phyloP scores from a whole-genome alignment of 2,329 filamentous ascomycete species.

The Nemania sp. region DNA sequence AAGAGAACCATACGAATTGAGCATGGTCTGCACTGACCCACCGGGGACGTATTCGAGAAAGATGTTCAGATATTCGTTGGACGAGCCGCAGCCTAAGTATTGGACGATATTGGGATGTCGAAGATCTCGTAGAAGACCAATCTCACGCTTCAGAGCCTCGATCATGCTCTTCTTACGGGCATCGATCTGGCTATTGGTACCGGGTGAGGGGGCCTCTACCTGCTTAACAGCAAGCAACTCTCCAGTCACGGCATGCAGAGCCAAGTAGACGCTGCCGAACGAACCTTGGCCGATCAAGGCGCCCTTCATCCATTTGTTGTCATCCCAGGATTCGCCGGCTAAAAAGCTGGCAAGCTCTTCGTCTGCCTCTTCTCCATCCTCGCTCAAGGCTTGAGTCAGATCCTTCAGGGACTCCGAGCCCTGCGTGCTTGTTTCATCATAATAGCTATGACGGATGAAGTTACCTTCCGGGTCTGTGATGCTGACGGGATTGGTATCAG shows the following conservation, averaged over 20 bases:
- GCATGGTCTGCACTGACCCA: slow-evolving; percentile 96
- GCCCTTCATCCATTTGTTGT: slow-evolving; percentile 99
- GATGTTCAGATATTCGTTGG: slow-evolving; percentile 93
- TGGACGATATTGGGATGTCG: slow-evolving; percentile 98
- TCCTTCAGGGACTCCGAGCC: slow-evolving; percentile 78
- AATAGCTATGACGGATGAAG: slow-evolving; percentile 75
- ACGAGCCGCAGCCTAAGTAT: slow-evolving; percentile 93
- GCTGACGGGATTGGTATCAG: slow-evolving; percentile 71
- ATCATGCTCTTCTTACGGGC: slow-evolving; percentile 98
- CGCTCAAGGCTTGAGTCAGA: slow-evolving; percentile 80
- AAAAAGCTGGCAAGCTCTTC: slow-evolving; percentile 90
- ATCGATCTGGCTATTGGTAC: slow-evolving; percentile 79
- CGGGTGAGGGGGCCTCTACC: slow-evolving; percentile 83
- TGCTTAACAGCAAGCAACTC: slow-evolving; percentile 99
- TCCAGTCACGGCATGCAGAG: slow-evolving; percentile 92
- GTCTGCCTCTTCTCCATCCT: slow-evolving; percentile 90
- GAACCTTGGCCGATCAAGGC: slow-evolving; percentile 95
- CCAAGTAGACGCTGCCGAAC: slow-evolving; percentile 94
- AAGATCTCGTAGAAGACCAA: slow-evolving; percentile 88
- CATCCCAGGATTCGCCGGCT: slow-evolving; percentile 90
- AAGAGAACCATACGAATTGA: slow-evolving; percentile 95
- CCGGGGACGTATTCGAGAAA: slow-evolving; percentile 99
- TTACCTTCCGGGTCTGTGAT: slow-evolving; percentile 78
- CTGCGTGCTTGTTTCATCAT: slow-evolving; percentile 78
- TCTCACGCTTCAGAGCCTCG: slow-evolving; percentile 94